Conservation (phyloP, 192 early-diverging fungal genomes). For the Dissophora ornata region DNA sequence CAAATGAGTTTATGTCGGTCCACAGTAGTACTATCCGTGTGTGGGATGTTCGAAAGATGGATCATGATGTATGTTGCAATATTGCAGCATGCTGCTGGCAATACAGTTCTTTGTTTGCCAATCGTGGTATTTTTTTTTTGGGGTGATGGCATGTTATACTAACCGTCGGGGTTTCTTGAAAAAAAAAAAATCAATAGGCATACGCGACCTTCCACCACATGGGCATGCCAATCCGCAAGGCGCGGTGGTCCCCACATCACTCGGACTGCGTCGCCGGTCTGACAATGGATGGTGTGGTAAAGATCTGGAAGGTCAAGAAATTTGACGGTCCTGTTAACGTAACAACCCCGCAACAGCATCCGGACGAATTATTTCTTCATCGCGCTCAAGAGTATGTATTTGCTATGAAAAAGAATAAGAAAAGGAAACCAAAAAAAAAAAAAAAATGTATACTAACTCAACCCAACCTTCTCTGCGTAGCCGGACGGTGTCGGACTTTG, state of each 20-base stretch:
- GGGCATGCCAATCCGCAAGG: slow-evolving; percentile 5
- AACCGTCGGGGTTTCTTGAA: not conserved
- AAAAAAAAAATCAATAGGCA: too few relatives aligned
- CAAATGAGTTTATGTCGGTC: slow-evolving; percentile 36
- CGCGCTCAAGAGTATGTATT: slow-evolving; percentile 19
- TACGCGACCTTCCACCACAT: slow-evolving; percentile 20
- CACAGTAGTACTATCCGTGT: slow-evolving; percentile 13
- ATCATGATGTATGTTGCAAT: slow-evolving; percentile 28
- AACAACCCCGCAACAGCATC: not conserved
- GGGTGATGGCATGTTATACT: not conserved
- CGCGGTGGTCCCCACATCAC: slow-evolving; percentile 34
- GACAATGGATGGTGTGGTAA: slow-evolving; percentile 6
- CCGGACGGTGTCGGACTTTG: slow-evolving; percentile 23
- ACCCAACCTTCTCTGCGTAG: not conserved
- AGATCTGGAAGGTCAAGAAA: slow-evolving; percentile 39
- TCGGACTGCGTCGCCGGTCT: slow-evolving; percentile 17
- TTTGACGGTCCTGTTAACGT: slow-evolving; percentile 4
- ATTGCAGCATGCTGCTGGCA: not conserved
- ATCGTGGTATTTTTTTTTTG: not conserved
- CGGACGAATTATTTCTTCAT: slow-evolving; percentile 16
- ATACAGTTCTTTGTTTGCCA: not conserved
- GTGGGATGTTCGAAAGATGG: slow-evolving; percentile 42
- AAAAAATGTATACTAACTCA: not conserved
- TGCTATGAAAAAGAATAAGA: too few relatives aligned
- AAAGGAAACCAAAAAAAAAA: not conserved